Percentiles rank a stretch among this genome's conserved stretches.
phyloP scores from a whole-genome alignment of 1,139 yeast genomes.

The Scheffersomyces segobiensis region DNA sequence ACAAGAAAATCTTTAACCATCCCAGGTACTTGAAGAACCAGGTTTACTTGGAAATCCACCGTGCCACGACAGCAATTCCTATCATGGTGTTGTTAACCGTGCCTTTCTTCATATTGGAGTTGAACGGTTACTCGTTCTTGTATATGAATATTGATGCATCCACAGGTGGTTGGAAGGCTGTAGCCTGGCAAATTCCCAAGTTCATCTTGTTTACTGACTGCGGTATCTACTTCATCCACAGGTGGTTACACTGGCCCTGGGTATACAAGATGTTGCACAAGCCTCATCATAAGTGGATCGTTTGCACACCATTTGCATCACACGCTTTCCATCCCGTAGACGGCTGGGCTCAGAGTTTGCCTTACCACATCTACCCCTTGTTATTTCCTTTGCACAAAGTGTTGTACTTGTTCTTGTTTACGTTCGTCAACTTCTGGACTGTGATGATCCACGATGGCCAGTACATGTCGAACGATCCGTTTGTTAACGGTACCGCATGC shows the following conservation, averaged over 20 bases:
- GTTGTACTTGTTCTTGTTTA: conserved; percentile 75
- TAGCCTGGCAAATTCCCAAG: conserved; percentile 65
- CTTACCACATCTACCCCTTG: conserved; percentile 90
- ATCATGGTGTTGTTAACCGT: conserved; percentile 81
- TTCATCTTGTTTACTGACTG: conserved; percentile 92
- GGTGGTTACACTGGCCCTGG: conserved; percentile 88
- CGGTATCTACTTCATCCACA: conserved; percentile 86
- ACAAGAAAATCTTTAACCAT: conserved; percentile 86
- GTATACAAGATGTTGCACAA: conserved; percentile 87
- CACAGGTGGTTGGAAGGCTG: conserved; percentile 69
- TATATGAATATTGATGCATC: conserved; percentile 65
- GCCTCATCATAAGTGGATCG: conserved; percentile 99
- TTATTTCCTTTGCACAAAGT: conserved; percentile 90
- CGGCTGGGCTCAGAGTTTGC: conserved; percentile 89
- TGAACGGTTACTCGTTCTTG: conserved; percentile 78
- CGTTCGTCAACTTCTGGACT: conserved; percentile 96
- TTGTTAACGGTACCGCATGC: conserved; percentile 96
- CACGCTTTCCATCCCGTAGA: conserved; percentile 99
- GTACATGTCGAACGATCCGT: conserved; percentile 88
- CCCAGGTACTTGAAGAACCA: conserved; percentile 95
- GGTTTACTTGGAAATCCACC: conserved; percentile 75
- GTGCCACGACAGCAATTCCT: conserved; percentile 83
- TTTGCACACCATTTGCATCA: conserved; percentile 96
- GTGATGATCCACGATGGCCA: conserved; percentile 98
- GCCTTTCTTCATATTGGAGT: conserved; percentile 85